phyloP scores from a whole-genome alignment of 2,329 filamentous ascomycete genomes.

The Botrytis fragariae region DNA sequence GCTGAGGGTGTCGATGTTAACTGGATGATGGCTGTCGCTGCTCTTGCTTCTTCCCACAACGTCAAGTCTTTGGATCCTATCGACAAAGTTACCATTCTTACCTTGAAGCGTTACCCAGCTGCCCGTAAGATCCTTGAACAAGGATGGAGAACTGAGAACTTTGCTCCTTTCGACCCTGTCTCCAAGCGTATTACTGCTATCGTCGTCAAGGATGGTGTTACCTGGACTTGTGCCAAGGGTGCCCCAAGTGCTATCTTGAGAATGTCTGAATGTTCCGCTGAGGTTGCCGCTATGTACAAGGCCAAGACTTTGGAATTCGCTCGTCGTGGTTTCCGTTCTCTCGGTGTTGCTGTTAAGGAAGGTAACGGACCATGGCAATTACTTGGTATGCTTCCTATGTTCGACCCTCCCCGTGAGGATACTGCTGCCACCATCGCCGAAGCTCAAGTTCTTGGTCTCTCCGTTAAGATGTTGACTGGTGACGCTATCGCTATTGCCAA shows the following conservation, averaged over 20 bases:
- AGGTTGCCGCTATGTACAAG: conserved; percentile 65
- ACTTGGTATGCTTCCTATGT: conserved; percentile 76
- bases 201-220: conserved; percentile 66
- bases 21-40: conserved; percentile 82
- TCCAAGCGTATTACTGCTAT: conserved; percentile 75
- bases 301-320: conserved; percentile 73
- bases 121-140: conserved; percentile 71
- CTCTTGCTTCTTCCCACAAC: conserved; percentile 75
- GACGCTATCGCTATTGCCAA: conserved; percentile 77
- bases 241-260: conserved; percentile 72
- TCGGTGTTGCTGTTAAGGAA: conserved; percentile 76
- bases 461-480: conserved; percentile 80
- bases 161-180: conserved; percentile 75
- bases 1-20: conserved; percentile 75
- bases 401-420: conserved; percentile 75
- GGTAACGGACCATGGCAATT: conserved; percentile 69
- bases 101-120: conserved; percentile 73
- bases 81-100: conserved; percentile 75
- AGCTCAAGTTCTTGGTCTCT: conserved; percentile 72
- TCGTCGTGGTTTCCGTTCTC: conserved; percentile 75
- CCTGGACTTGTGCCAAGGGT: conserved; percentile 73
- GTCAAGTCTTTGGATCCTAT: conserved; percentile 76
- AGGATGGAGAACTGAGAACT: conserved; percentile 75
- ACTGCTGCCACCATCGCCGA: conserved; percentile 76
- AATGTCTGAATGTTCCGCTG: conserved; percentile 64